Conservation (phyloP, 2,329 filamentous ascomycete species). For the Pyrenochaeta sp. region DNA sequence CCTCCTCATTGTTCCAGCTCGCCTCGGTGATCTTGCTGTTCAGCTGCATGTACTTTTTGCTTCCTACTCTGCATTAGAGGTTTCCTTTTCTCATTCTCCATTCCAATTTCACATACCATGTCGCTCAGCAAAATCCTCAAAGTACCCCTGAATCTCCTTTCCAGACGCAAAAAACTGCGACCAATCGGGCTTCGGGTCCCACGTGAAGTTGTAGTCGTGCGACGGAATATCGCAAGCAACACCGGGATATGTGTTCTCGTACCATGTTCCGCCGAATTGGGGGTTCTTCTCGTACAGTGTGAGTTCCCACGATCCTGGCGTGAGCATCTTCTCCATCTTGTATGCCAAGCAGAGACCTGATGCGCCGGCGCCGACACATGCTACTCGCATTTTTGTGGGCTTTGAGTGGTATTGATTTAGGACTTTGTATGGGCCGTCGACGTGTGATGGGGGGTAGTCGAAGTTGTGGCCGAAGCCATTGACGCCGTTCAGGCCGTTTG, state of each 20-base stretch:
- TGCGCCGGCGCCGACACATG: constrained; percentile 38
- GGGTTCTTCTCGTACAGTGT: constrained; percentile 42
- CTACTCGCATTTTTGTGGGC: constrained; percentile 38
- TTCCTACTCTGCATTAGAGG: constrained; percentile 28
- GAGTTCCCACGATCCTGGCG: constrained; percentile 38
- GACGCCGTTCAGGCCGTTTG: constrained; percentile 33
- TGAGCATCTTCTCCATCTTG: constrained; percentile 44
- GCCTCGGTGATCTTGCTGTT: constrained; percentile 54
- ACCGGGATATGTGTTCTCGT: constrained; percentile 45
- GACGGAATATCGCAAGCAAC: constrained; percentile 45
- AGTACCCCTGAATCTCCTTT: constrained; percentile 59
- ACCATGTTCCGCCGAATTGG: constrained; percentile 42
- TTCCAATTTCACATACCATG: constrained; percentile 60
- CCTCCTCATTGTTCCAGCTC: constrained; percentile 53
- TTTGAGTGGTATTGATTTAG: constrained; percentile 45
- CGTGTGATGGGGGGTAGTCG: constrained; percentile 40
- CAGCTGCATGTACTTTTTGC: constrained; percentile 57
- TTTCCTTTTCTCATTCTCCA: constrained; percentile 1
- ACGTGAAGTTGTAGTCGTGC: constrained; percentile 70
- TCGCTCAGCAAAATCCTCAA: constrained; percentile 62
- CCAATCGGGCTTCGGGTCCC: constrained; percentile 66
- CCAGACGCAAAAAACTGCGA: constrained; percentile 58
- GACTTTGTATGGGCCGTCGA: constrained; percentile 40
- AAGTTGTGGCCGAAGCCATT: constrained; percentile 35
- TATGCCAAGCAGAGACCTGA: constrained; percentile 42